phyloP scores from a whole-genome alignment of 1,284 basidiomycete genomes.

The Wolfiporia cocos region DNA sequence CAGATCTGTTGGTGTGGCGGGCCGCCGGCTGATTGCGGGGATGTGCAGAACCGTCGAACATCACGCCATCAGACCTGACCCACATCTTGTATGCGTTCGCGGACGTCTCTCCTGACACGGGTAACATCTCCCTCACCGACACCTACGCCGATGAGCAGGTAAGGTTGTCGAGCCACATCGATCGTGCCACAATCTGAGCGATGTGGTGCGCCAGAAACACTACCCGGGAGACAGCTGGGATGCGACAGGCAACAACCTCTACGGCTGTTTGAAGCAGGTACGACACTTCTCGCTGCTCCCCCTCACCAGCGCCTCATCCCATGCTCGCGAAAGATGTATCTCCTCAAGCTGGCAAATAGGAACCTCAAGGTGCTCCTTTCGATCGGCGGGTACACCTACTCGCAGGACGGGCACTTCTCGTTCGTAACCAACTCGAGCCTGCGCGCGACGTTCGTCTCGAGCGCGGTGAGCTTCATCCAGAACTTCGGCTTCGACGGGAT shows the following conservation, averaged over 20 bases:
- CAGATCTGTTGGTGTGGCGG: no score
- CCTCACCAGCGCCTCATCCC: background rate
- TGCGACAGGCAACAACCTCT: constrained; percentile 69
- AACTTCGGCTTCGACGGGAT: constrained; percentile 88
- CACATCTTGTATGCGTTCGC: constrained; percentile 88
- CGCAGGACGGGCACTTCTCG: constrained; percentile 58
- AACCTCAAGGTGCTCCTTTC: constrained; percentile 77
- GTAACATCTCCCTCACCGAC: constrained; percentile 70
- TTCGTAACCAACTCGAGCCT: constrained; percentile 50
- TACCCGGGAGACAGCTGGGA: constrained; percentile 57
- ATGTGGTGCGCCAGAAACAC: constrained; percentile 66
- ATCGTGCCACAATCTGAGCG: no score
- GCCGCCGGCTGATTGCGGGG: no score
- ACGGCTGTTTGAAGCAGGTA: constrained; percentile 88
- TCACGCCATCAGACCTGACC: constrained; percentile 50
- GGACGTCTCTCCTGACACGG: constrained; percentile 65
- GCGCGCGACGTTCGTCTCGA: constrained; percentile 67
- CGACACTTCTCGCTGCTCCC: constrained; percentile 2
- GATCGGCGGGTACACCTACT: constrained; percentile 74
- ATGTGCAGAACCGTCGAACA: constrained; percentile 49
- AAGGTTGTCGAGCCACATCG: no score
- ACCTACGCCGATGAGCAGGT: constrained; percentile 81
- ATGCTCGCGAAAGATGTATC: constrained; percentile 31
- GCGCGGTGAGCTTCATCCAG: constrained; percentile 70
- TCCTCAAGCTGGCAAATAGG: constrained; percentile 63